These are phyloP conservation scores for Centrapalus pauciflorus DNA, from an alignment of 129 eudicot species.

Conservation along the genomic window DNA sequence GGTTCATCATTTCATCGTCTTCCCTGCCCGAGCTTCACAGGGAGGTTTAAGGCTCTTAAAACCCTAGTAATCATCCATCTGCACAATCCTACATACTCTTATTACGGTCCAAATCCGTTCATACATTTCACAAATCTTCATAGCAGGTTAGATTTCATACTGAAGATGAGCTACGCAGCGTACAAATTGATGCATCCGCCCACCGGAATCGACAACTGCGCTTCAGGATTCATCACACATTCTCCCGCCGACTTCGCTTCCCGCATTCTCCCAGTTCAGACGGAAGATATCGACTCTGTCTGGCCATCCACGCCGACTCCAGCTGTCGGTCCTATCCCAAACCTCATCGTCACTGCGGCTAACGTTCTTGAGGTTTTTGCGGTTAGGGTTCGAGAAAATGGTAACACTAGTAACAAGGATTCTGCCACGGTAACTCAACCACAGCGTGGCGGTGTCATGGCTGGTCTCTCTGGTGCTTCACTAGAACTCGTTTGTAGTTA, in stretches of 20 bases:
- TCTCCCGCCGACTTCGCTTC: slow-evolving; percentile 51
- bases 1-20: no score
- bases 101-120: slow-evolving; percentile 1
- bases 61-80: slow-evolving; percentile 26
- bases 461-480: slow-evolving; percentile 73
- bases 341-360: slow-evolving; percentile 68
- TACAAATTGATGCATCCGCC: slow-evolving; percentile 89
- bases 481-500: slow-evolving; percentile 83
- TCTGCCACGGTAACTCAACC: slow-evolving; percentile 29
- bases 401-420: slow-evolving; percentile 21
- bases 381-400: slow-evolving; percentile 59
- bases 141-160: background rate
- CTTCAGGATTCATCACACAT: slow-evolving; percentile 87
- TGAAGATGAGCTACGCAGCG: slow-evolving; percentile 87
- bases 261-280: slow-evolving; percentile 34
- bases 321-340: slow-evolving; percentile 59
- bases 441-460: slow-evolving; percentile 81
- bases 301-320: slow-evolving; percentile 41
- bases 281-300: slow-evolving; percentile 67
- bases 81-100: background rate
- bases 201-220: slow-evolving; percentile 88
- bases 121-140: slow-evolving; percentile 5
- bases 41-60: slow-evolving; percentile 23
- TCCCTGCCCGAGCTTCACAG: background rate
- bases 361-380: slow-evolving; percentile 68